Base-by-base conservation (phyloP, 75 land plant species). In the Larix kaempferi region DNA sequence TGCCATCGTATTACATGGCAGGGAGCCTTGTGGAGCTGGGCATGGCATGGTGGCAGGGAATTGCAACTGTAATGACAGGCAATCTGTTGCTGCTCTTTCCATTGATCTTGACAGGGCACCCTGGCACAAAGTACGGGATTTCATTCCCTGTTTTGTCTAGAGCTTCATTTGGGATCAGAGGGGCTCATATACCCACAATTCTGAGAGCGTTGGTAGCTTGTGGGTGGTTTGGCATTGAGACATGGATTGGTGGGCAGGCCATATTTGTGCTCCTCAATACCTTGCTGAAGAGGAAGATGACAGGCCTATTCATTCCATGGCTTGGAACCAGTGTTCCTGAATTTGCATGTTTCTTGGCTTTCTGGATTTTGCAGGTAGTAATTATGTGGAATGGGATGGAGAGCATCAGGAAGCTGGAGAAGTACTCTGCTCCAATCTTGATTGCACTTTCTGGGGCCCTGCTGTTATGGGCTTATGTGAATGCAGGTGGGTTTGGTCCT, bases 171-270 rank as follows among this genome's bases (percentile, higher is more conserved):
- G 99, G 99, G 1, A 78, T 93, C 74, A 86, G 63, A 14, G 99
- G 99, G 3, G 93, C 99, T 8, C 91, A 92, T 74, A 49, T 96
- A n/a, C 92, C 98, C n/a, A 82, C 98, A 5, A 78, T 96, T 56
- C 86, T 96, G 55, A 80, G 98, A 23, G 99, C 87, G 5, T 78
- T 96, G 39, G 92, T 96, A 39, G 98, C 88, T 5, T 96, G 99
- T 81, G 99, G 99, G 12, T 96, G 99, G 99, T 96, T 83, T 78
- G 99, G 99, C 5, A 94, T 96, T 54, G 95, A 96, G 84, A 86
- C 98, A 0, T 96, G 99, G 99, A 92, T 96, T 29, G 99, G 98
- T 12, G 99, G 99, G 67, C 83, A 94, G 62, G 93, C 95, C 13
- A 86, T 96, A 52, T 94, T 80, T 72, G 79, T 87, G 55, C 88